Evolutionary conservation across 2,329 filamentous ascomycete species (phyloP).

Genomic region (Nigrospora osmanthi): DNA sequence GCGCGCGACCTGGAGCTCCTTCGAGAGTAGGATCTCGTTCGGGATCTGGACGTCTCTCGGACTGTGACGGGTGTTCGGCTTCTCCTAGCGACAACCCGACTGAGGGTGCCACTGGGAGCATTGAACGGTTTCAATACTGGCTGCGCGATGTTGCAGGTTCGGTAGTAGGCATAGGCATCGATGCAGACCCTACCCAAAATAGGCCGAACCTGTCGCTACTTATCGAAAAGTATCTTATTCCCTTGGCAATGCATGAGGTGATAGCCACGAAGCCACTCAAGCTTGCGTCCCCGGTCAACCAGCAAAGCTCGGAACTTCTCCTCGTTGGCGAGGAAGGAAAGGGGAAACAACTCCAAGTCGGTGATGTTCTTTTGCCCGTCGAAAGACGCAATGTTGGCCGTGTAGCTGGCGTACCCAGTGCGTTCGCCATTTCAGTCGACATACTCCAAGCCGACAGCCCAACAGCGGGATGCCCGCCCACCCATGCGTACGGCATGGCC

Average conservation of each 20-base stretch:
- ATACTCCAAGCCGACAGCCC: slow-evolving; percentile 22
- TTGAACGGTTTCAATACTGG: too few relatives aligned
- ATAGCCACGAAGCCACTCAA: slow-evolving; percentile 23
- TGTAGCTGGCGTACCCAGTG: slow-evolving; percentile 17
- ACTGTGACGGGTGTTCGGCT: too few relatives aligned
- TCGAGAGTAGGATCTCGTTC: too few relatives aligned
- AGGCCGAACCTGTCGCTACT: too few relatives aligned
- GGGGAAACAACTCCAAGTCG: slow-evolving; percentile 19
- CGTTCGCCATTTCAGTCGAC: slow-evolving; percentile 26
- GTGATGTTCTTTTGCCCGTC: slow-evolving; percentile 16
- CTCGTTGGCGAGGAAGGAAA: slow-evolving; percentile 16
- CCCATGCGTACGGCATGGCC: too few relatives aligned
- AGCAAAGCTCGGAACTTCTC: slow-evolving; percentile 14
- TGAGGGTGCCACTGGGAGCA: too few relatives aligned
- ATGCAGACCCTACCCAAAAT: too few relatives aligned
- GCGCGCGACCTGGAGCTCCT: too few relatives aligned
- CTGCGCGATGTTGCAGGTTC: too few relatives aligned
- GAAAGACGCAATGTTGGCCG: slow-evolving; percentile 16
- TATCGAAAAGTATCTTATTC: slow-evolving; percentile 16
- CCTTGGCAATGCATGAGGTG: slow-evolving; percentile 20
- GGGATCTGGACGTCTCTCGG: too few relatives aligned
- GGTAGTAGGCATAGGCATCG: too few relatives aligned
- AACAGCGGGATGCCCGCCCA: slow-evolving; percentile 6
- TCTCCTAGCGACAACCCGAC: too few relatives aligned
- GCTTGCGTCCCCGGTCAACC: slow-evolving; percentile 22